Base-by-base conservation (phyloP, 2,329 filamentous ascomycete genomes). In the Aspergillus caelatus region DNA sequence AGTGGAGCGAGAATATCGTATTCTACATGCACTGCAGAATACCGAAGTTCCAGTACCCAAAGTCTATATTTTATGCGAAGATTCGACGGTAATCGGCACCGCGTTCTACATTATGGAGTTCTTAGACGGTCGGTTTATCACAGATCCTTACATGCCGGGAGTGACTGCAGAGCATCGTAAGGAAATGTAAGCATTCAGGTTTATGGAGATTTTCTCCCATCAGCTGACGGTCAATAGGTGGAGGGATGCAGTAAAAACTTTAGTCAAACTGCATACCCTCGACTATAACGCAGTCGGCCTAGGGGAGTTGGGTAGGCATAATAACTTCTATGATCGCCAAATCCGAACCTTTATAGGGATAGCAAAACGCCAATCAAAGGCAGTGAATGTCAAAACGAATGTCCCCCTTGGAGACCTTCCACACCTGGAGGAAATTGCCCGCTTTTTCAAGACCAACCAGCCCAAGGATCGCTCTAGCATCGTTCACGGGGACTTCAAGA, bases 81-180 rank as follows among this genome's bases (percentile, higher is more conserved):
- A 39, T 10, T 5, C 28, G 12, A 39, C 53, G 2, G 53, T 56
- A 3, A 41, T 56, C 53, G 53, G 53, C 7, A 56, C 53, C 8
- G 36, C 61, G 1, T 62, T 62, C 39, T 62, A 62, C n/a, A 36
- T 62, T n/a, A 62, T 58, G 61, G 16, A 59, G 16, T 62, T 62
- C 3, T 26, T 62, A 4, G 50, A 58, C 12, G 61, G 61, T 1
- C 32, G 61, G 2, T 43, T 55, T 8, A 43, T 58, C 12, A 55
- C 21, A 2, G 56, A 59, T 39, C 36, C 48, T 0, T 16, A 30
- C 4, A 59, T 62, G 55, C 56, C 61, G 0, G 39, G 57, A 1
- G 50, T 63, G 43, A 50, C 28, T 2, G 48, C 61, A 34, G 16
- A 41, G 19, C 16, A 41, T 9, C 39, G 39, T 14, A 19, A n/a